phyloP scores from a whole-genome alignment of 2,329 filamentous ascomycete species.

The Venturia effusa region DNA sequence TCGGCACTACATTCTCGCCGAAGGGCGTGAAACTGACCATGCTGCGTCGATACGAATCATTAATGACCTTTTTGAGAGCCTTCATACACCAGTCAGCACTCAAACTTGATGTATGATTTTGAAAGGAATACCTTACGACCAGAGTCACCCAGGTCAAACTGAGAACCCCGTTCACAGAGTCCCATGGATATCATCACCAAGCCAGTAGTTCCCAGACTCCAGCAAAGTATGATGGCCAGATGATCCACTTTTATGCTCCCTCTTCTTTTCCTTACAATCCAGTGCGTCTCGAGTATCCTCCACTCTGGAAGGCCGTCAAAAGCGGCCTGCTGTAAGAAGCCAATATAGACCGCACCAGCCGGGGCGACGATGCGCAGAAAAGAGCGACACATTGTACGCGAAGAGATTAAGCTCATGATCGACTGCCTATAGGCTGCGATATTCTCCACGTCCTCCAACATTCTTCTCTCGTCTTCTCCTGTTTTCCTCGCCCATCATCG shows the following conservation, averaged over 20 bases:
- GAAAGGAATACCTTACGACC: background rate
- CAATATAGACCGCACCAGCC: background rate
- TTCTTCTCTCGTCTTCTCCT: slow-evolving; percentile 33
- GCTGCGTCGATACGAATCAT: background rate
- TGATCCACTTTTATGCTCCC: background rate
- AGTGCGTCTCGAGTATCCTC: background rate
- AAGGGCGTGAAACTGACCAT: background rate
- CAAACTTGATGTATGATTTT: background rate
- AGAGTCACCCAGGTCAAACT: background rate
- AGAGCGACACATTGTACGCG: background rate
- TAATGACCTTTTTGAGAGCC: background rate
- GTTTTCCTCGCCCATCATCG: slow-evolving; percentile 43
- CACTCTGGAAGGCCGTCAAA: background rate
- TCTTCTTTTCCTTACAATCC: too few relatives aligned
- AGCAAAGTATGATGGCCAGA: background rate
- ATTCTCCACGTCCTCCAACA: slow-evolving; percentile 32
- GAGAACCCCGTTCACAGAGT: background rate
- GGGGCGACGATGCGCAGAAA: background rate
- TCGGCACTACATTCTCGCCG: background rate
- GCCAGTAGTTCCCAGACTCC: background rate
- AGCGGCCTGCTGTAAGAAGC: background rate
- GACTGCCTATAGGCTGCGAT: background rate
- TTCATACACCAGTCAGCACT: background rate
- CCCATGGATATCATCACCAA: slow-evolving; percentile 1
- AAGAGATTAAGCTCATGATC: background rate